Base-by-base conservation (phyloP, 179 eudicot species). In the Drosera spatulata region DNA sequence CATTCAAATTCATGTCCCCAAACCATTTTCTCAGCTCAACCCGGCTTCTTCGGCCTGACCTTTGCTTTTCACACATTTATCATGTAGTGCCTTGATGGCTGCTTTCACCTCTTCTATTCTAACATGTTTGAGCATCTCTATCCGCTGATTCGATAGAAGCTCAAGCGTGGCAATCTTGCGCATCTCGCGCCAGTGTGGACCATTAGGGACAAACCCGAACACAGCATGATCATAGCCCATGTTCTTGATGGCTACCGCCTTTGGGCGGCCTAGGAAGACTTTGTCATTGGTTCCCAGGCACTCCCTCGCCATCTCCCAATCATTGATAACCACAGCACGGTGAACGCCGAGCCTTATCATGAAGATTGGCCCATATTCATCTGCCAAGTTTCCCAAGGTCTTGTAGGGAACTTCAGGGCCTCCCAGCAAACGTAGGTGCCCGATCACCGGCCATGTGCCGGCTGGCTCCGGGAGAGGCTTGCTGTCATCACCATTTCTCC, bases 21-120 rank as follows among this genome's bases (percentile, higher is more conserved):
- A 75, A 64, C 79, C 75, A 75, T 7, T 48, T 3, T 15, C 64
- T 64, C 69, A 75, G 55, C 9, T 64, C 73, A 2, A 64, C 67
- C 22, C 41, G 7, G 41, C 60, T 6, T 10, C 55, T 62, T 14
- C n/a, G 40, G 59, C 3, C 2, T 10, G 39, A n/a, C 33, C 37
- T 33, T 4, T 50, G 49, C 55, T 62, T 3, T 15, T 41, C 14
- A 10, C 7, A 7, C 39, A 57, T 7, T n/a, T 38, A 3, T 51
- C 48, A 43, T 60, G 56, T 5, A 68, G 10, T 22, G 15, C 33
- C 41, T 12, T 33, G 7, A 47, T 10, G 54, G 50, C 53, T 33
- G 55, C 6, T 12, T 61, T 54, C 14, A 70, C 41, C 67, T 73
- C 77, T 4, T 37, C 13, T 1, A 15, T 50, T 22, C 61, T 39